Base-by-base conservation (phyloP, 1,139 yeast species). In the Scheffersomyces stambukii region DNA sequence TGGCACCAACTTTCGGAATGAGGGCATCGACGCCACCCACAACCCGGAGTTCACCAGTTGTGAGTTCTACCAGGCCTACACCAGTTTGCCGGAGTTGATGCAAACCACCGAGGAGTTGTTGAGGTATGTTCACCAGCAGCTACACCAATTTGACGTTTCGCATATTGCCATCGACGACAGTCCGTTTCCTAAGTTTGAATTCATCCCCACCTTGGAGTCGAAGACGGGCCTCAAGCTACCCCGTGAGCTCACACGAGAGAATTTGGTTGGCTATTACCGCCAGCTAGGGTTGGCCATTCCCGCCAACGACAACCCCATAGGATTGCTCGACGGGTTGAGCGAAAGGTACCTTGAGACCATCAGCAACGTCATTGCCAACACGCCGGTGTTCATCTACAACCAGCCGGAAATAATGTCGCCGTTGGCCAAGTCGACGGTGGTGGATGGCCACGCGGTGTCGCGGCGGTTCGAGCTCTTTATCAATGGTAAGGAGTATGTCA, bases 11-110 rank as follows among this genome's bases (percentile, higher is more conserved):
- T 91, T 89, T 52, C 66, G 98, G 40, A 91, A 91, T 48, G 98
- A 91, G 57, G 96, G 97, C 4, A 69, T 89, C 25, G 97, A 91
- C 52, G 70, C 80, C 33, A 85, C 96, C 1, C 98, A 91, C 52
- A 91, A 91, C 60, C 96, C 96, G 0, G 98, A 91, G 54, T 91
- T 89, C 50, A 81, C 95, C 10, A 77, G 91, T 8, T 88, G 96
- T 60, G 98, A 91, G 55, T 88, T 89, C 50, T 91, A 91, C 53
- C 85, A 83, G 55, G 75, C 91, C 1, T 88, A 75, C 46, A 81
- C 89, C 4, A 70, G 71, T 29, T 65, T 89, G 27, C 71, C 75
- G 8, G 85, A 83, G 27, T 61, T 89, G 36, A 81, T 86, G 68
- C 37, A 38, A 1, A 48, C 81, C 23, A 81, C 95, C 1, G 84